A percentile compares a stretch with the other conserved stretches of the same genome.
phyloP scores from a whole-genome alignment of 2,329 filamentous ascomycete genomes.

The Chaetothyriales sp. region DNA sequence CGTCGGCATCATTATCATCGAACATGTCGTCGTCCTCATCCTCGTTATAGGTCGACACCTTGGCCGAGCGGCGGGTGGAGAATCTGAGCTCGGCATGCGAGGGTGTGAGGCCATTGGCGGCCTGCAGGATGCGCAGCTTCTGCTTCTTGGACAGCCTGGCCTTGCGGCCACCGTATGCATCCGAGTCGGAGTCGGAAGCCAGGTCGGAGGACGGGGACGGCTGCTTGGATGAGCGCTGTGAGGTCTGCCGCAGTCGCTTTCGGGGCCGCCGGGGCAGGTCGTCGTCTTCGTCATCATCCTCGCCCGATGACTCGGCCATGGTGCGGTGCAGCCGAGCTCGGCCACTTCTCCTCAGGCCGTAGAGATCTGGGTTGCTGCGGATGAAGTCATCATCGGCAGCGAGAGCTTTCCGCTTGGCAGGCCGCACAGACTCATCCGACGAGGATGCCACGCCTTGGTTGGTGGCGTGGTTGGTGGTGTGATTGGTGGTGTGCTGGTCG shows the following conservation, averaged over 20 bases:
- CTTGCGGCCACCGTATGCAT: conserved; percentile 63
- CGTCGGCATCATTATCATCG: conserved; percentile 42
- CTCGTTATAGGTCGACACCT: conserved; percentile 54
- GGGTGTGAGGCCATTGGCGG: conserved; percentile 47
- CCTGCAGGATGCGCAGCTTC: conserved; percentile 52
- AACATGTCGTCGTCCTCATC: conserved; percentile 42
- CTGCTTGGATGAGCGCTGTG: conserved; percentile 37
- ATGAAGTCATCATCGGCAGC: conserved; percentile 57
- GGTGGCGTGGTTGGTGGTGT: conserved; percentile 28
- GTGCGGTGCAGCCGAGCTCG: conserved; percentile 48
- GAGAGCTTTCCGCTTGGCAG: conserved; percentile 57
- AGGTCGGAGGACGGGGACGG: conserved; percentile 30
- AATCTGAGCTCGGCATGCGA: conserved; percentile 72
- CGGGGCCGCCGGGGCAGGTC: conserved; percentile 41
- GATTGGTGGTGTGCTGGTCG: too few relatives aligned
- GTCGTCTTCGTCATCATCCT: conserved; percentile 52
- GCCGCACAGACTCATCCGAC: conserved; percentile 55
- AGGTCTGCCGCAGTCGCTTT: conserved; percentile 39
- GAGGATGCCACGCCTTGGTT: conserved; percentile 38
- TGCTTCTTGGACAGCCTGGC: conserved; percentile 61
- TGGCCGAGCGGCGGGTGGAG: conserved; percentile 64
- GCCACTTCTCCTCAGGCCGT: conserved; percentile 80
- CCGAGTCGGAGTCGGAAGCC: conserved; percentile 46
- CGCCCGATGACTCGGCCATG: conserved; percentile 44
- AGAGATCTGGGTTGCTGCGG: conserved; percentile 80